phyloP scores from a whole-genome alignment of 352 stramenopile genomes.

The Halophytophthora batemanensis region DNA sequence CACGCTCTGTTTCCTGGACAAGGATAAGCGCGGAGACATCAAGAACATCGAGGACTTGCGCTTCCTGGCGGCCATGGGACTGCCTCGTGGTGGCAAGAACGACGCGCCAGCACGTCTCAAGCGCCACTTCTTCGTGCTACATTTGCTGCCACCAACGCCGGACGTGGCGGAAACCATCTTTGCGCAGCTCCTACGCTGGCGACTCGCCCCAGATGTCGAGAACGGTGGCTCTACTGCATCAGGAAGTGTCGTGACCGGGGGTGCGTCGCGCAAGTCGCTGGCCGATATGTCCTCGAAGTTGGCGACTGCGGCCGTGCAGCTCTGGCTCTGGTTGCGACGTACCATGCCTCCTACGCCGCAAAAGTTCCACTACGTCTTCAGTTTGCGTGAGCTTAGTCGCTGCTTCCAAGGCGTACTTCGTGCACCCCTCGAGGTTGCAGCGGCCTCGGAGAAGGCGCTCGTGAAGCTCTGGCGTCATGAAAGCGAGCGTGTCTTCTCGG shows the following conservation, averaged over 20 bases:
- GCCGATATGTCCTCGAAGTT: slow-evolving; percentile 45
- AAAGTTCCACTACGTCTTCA: slow-evolving; percentile 86
- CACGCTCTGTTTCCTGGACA: slow-evolving; percentile 77
- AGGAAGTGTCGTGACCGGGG: background rate
- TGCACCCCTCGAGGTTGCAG: slow-evolving; percentile 45
- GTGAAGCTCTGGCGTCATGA: slow-evolving; percentile 85
- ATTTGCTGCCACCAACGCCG: slow-evolving; percentile 66
- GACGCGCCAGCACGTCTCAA: slow-evolving; percentile 90
- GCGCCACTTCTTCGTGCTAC: slow-evolving; percentile 88
- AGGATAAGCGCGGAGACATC: slow-evolving; percentile 80
- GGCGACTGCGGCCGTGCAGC: slow-evolving; percentile 46
- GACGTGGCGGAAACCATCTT: slow-evolving; percentile 89
- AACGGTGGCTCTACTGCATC: slow-evolving; percentile 1
- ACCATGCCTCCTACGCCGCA: slow-evolving; percentile 69
- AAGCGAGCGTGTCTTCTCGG: slow-evolving; percentile 74
- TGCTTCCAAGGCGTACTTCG: slow-evolving; percentile 82
- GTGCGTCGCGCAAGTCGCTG: slow-evolving; percentile 32
- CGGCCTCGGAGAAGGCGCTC: slow-evolving; percentile 39
- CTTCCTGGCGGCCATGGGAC: slow-evolving; percentile 64
- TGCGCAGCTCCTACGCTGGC: slow-evolving; percentile 69
- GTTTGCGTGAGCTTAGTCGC: slow-evolving; percentile 65
- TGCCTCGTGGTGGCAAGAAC: slow-evolving; percentile 63
- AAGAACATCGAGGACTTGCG: slow-evolving; percentile 70
- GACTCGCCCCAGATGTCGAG: slow-evolving; percentile 29
- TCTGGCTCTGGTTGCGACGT: slow-evolving; percentile 67